A percentile compares a stretch with the other conserved stretches of the same genome.
phyloP scores from a whole-genome alignment of 345 rosid species.

The Populus ilicifolia region DNA sequence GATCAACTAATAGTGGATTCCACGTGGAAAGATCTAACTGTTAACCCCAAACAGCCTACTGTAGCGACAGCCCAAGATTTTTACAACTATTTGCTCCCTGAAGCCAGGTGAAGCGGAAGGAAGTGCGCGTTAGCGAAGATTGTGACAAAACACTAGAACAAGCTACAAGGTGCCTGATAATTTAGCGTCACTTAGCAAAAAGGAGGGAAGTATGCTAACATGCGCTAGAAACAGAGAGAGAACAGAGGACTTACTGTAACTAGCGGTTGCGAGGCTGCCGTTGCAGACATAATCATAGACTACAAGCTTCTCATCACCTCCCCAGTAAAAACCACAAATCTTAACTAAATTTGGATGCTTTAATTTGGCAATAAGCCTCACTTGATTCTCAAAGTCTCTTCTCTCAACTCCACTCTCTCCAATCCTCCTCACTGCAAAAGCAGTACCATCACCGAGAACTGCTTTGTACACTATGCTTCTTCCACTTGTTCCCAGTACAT shows the following conservation, averaged over 20 bases:
- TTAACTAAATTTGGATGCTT: constrained; percentile 72
- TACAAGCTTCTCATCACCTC: constrained; percentile 75
- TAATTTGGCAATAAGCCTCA: constrained; percentile 55
- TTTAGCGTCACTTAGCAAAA: constrained; percentile 14
- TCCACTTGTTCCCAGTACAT: constrained; percentile 60
- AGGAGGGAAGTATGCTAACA: not conserved
- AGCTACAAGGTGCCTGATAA: not conserved
- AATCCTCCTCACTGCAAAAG: constrained; percentile 79
- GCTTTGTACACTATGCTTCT: constrained; percentile 80
- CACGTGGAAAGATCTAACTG: no score
- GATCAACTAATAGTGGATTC: no score
- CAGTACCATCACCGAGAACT: constrained; percentile 60
- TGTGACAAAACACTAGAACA: not conserved
- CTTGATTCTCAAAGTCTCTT: constrained; percentile 72
- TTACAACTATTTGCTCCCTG: no score
- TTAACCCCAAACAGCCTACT: no score
- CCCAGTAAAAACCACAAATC: constrained; percentile 84
- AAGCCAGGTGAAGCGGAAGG: not conserved
- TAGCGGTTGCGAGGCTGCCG: constrained; percentile 61
- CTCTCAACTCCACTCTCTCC: constrained; percentile 57
- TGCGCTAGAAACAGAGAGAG: not conserved
- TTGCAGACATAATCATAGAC: constrained; percentile 67
- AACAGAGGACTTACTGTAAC: constrained; percentile 45
- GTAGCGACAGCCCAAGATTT: no score
- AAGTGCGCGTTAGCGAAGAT: constrained; percentile 2